A percentile compares a stretch with the other conserved stretches of the same genome.
phyloP scores from a whole-genome alignment of 2,329 filamentous ascomycete genomes.

The Cordyceps militaris region DNA sequence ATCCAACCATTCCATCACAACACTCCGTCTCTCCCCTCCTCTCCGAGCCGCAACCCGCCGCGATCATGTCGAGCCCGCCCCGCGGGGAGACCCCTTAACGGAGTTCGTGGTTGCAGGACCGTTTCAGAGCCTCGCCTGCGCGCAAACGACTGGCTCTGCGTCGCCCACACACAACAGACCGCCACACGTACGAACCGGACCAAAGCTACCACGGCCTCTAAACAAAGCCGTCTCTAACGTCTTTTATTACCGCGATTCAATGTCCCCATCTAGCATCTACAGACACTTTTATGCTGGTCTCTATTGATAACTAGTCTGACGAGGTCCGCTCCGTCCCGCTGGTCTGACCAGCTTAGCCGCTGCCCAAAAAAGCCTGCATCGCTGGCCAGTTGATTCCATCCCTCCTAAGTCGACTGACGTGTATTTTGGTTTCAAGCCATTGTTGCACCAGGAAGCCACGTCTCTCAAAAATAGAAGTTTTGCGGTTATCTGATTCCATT shows the following conservation, averaged over 20 bases:
- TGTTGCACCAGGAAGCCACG: background rate
- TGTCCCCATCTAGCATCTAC: too few species aligned
- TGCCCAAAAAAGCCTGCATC: background rate
- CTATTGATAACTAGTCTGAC: background rate
- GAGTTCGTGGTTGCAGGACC: background rate
- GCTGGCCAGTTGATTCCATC: conserved; percentile 6
- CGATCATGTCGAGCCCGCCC: too few species aligned
- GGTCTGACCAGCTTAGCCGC: background rate
- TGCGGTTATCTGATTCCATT: background rate
- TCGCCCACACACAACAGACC: background rate
- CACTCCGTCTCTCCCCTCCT: background rate
- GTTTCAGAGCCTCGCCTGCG: conserved; percentile 1
- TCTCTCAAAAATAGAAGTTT: background rate
- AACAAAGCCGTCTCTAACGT: too few species aligned
- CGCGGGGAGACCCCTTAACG: too few species aligned
- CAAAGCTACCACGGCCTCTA: background rate
- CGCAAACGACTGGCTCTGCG: background rate
- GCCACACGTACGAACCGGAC: background rate
- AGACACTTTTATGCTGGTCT: background rate
- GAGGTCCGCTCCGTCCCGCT: background rate
- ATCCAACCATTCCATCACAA: background rate
- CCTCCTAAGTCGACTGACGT: background rate
- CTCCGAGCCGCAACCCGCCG: background rate
- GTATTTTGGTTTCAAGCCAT: background rate
- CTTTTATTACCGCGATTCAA: too few species aligned